These are phyloP conservation scores for Gaillardinia entomophila DNA, from an alignment of 805 yeast genomes.

Conservation along the genomic window DNA sequence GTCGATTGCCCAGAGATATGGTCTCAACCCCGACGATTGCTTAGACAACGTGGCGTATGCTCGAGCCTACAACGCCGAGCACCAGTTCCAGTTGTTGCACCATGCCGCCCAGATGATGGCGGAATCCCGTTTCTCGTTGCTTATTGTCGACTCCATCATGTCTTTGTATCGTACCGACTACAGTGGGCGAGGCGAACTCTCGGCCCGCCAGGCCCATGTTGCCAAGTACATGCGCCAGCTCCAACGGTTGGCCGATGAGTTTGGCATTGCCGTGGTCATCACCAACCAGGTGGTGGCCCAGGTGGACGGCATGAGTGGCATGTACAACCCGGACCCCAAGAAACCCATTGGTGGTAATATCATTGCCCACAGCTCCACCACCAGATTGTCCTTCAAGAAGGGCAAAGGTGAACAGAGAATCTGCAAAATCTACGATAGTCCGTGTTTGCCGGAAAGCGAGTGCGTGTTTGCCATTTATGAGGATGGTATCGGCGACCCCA, in stretches of 20 bases:
- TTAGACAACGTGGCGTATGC: conserved; percentile 96
- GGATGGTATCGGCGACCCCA: conserved; percentile 96
- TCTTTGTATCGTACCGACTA: conserved; percentile 92
- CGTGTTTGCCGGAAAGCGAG: conserved; percentile 93
- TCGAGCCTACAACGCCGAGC: conserved; percentile 95
- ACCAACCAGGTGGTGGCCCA: conserved; percentile 95
- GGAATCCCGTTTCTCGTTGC: conserved; percentile 80
- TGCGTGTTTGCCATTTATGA: conserved; percentile 93
- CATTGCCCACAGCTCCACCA: conserved; percentile 94
- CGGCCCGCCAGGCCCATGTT: conserved; percentile 91
- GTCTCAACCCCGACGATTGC: conserved; percentile 89
- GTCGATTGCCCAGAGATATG: conserved; percentile 86
- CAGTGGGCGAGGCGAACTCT: conserved; percentile 91
- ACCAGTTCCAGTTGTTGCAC: conserved; percentile 77
- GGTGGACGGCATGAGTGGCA: conserved; percentile 82
- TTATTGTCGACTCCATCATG: conserved; percentile 97
- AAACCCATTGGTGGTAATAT: conserved; percentile 98
- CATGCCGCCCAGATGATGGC: conserved; percentile 97
- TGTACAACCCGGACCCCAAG: conserved; percentile 93
- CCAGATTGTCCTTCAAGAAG: conserved; percentile 83
- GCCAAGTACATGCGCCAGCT: conserved; percentile 88
- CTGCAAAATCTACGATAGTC: conserved; percentile 93
- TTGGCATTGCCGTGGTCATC: conserved; percentile 93
- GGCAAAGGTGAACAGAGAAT: conserved; percentile 90
- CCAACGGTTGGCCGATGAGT: conserved; percentile 93